Conservation (phyloP, 768 basidiomycete genomes). For the Calocybe indica region DNA sequence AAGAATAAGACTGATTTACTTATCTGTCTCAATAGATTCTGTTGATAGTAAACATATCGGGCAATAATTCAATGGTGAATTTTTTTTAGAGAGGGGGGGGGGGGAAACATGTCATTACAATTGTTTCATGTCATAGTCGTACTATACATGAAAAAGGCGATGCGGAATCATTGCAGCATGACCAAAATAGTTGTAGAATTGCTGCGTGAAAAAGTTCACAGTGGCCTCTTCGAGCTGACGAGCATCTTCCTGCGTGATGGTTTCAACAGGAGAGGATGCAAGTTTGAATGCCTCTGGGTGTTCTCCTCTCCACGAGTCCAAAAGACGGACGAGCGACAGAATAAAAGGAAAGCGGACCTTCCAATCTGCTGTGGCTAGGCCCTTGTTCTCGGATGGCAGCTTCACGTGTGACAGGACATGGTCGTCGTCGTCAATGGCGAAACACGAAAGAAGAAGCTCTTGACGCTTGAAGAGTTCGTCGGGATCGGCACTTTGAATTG, state of each 20-base stretch:
- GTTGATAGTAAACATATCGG: constrained; percentile 2
- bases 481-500: background rate
- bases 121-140: background rate
- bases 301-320: constrained; percentile 2
- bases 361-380: background rate
- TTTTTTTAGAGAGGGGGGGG: background rate
- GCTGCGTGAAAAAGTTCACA: constrained; percentile 1
- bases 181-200: constrained; percentile 9
- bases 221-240: constrained; percentile 3
- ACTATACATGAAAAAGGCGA: constrained; percentile 1
- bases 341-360: background rate
- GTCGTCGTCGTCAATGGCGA: background rate
- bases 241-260: background rate
- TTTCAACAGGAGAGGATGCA: background rate
- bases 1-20: background rate
- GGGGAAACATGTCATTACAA: background rate
- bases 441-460: constrained; percentile 2
- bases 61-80: background rate
- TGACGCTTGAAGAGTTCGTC: background rate
- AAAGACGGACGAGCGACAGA: background rate
- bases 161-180: constrained; percentile 5
- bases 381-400: background rate
- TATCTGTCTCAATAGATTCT: background rate
- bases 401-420: background rate
- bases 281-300: background rate